Conservation (phyloP, 148 eudicot genomes). For the Rhododendron williamsianum region DNA sequence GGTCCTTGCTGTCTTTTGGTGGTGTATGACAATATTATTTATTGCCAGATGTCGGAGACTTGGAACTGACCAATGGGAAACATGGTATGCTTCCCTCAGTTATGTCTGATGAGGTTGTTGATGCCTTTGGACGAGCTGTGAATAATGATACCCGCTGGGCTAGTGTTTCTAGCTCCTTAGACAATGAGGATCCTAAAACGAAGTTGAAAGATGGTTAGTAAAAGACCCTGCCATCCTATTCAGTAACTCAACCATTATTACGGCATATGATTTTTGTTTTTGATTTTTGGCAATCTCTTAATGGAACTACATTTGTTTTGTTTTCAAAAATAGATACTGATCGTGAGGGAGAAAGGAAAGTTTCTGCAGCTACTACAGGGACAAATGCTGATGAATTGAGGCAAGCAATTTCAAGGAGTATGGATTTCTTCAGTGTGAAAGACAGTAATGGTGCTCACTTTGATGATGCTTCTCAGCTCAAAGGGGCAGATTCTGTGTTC, state of each 20-base stretch:
- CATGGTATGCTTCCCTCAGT: constrained; percentile 21
- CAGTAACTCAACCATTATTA: constrained; percentile 1
- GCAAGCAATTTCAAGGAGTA: constrained; percentile 10
- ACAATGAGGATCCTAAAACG: constrained; percentile 15
- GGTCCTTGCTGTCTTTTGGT: background rate
- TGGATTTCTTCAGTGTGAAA: constrained; percentile 11
- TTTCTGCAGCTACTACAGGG: constrained; percentile 6
- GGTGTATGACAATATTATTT: background rate
- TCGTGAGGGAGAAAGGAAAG: constrained; percentile 24
- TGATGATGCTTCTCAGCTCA: constrained; percentile 26
- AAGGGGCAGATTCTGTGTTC: constrained; percentile 30
- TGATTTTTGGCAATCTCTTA: constrained; percentile 6
- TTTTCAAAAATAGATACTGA: constrained; percentile 30
- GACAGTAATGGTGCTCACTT: constrained; percentile 18
- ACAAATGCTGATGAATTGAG: constrained; percentile 22
- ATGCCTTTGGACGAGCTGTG: constrained; percentile 20
- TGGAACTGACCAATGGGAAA: constrained; percentile 29
- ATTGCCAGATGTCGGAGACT: constrained; percentile 27
- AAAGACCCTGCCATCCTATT: constrained; percentile 13
- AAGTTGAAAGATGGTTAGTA: constrained; percentile 23
- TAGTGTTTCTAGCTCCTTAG: constrained; percentile 25
- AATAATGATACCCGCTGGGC: constrained; percentile 16
- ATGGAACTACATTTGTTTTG: constrained; percentile 9
- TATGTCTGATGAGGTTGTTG: constrained; percentile 32
- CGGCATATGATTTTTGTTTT: constrained; percentile 14